Evolutionary conservation across 2,329 filamentous ascomycete species (phyloP), one percentile per base, ranked within the genome.

Genomic region (Talaromyces sp.): DNA sequence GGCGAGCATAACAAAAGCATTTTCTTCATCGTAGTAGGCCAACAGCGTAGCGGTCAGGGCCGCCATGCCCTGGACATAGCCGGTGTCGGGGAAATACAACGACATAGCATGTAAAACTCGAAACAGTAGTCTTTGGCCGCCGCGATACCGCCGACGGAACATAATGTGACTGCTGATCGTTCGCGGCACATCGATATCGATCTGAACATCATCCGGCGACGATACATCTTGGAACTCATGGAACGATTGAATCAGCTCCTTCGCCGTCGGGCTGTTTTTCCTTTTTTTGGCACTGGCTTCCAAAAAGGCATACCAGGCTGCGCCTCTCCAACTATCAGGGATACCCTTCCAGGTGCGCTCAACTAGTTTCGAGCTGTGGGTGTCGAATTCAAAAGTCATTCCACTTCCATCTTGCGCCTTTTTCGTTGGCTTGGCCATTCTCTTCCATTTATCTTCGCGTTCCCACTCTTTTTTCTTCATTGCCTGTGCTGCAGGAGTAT

Each of bases 11-110:
- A 98, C 87, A 70, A 99, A 99, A 5, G 91, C 88, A 68, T 87
- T 87, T 75, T 97, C 95, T 76, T 99, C 95, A 66, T 98, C 94
- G 75, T 93, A 99, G 74, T 99, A 99, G 73, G 94, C 96, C 6
- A 99, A 85, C 23, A 99, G 81, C 0, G 95, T 98, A 0, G 94
- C 94, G 1, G 91, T 93, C 44, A 98, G 81, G 27, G 92, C 91
- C 16, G 94, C 95, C 95, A 99, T 99, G 59, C 95, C 95, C 76
- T 99, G 95, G 0, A 98, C 95, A 74, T 99, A 99, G 31, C 95
- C 95, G 5, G 91, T 95, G 28, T 90, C 89, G 0, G 92, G 91
- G 66, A 94, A 94, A 74, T 97, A 96, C 10, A 99, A 84, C 18
- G 92, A 94, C 72, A 98, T 86, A 52, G 91, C 90, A 73, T 98